Percentiles rank a stretch among this genome's conserved stretches.
phyloP scores from a whole-genome alignment of 2,329 filamentous ascomycete species.

The Colletotrichum cuscutae region DNA sequence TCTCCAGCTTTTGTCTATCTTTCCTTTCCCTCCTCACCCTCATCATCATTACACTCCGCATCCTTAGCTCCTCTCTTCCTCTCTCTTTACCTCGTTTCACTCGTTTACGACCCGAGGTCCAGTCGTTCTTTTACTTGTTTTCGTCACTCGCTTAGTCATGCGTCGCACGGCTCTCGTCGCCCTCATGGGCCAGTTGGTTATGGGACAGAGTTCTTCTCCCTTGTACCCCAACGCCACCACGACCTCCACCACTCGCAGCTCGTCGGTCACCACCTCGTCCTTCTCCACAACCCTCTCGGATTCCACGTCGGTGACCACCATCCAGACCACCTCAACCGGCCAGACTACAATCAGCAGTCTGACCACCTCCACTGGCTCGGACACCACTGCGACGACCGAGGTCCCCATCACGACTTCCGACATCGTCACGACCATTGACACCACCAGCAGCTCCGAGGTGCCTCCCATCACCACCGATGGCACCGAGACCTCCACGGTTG shows the following conservation, averaged over 20 bases:
- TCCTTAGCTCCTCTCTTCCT: slow-evolving; percentile 23
- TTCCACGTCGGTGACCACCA: background rate
- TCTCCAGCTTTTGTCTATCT: background rate
- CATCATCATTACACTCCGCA: slow-evolving; percentile 30
- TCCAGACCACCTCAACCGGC: background rate
- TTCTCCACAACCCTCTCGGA: background rate
- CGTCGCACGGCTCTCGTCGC: slow-evolving; percentile 6
- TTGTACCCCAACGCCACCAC: slow-evolving; percentile 13
- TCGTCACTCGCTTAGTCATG: slow-evolving; percentile 26
- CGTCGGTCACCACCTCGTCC: background rate
- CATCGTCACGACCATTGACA: background rate
- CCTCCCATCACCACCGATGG: background rate
- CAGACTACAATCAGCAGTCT: background rate
- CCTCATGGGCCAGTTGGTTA: slow-evolving; percentile 22
- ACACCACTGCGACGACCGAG: background rate
- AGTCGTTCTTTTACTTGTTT: slow-evolving; percentile 33
- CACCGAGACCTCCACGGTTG: background rate
- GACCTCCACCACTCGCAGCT: background rate
- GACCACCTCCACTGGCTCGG: background rate
- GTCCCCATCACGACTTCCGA: background rate
- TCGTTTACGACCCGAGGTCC: slow-evolving; percentile 33
- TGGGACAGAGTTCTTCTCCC: background rate
- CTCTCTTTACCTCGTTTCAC: slow-evolving; percentile 29
- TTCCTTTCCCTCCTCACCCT: slow-evolving; percentile 29
- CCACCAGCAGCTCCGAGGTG: background rate